phyloP scores from a whole-genome alignment of 768 basidiomycete species.

The Psilocybe cubensis region DNA sequence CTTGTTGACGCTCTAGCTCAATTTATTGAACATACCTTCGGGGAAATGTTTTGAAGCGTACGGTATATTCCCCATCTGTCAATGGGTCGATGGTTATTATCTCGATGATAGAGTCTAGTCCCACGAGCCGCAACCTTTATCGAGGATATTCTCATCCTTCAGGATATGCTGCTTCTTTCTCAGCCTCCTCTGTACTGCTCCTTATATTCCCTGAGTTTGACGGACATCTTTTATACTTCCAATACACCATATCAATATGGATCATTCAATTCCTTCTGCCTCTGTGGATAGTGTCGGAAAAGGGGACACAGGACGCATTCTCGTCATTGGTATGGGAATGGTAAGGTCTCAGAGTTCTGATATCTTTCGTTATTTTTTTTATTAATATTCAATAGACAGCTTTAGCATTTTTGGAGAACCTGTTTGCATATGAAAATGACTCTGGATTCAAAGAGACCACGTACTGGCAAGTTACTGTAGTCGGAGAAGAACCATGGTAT shows the following conservation, averaged over 20 bases:
- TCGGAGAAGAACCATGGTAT: slow-evolving; percentile 58
- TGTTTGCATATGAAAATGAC: slow-evolving; percentile 56
- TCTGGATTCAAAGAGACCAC: slow-evolving; percentile 20
- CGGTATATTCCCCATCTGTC: background rate
- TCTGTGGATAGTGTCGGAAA: background rate
- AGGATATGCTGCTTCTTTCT: background rate
- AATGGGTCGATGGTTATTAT: background rate
- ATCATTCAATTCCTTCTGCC: background rate
- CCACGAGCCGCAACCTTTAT: background rate
- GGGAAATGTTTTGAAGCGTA: background rate
- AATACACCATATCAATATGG: background rate
- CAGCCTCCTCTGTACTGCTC: too few relatives aligned
- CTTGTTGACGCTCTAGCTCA: background rate
- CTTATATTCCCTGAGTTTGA: background rate
- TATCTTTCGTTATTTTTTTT: background rate
- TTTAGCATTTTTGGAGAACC: slow-evolving; percentile 70
- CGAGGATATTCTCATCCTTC: background rate
- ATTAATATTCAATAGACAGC: slow-evolving; percentile 6
- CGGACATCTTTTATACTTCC: too few relatives aligned
- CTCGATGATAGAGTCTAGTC: background rate
- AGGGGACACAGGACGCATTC: background rate
- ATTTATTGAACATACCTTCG: background rate
- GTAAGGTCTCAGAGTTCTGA: slow-evolving; percentile 4
- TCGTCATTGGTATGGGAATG: slow-evolving; percentile 24
- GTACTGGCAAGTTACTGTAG: slow-evolving; percentile 56